phyloP scores from a whole-genome alignment of 2,329 filamentous ascomycete species.

The Penicillium crustosum region DNA sequence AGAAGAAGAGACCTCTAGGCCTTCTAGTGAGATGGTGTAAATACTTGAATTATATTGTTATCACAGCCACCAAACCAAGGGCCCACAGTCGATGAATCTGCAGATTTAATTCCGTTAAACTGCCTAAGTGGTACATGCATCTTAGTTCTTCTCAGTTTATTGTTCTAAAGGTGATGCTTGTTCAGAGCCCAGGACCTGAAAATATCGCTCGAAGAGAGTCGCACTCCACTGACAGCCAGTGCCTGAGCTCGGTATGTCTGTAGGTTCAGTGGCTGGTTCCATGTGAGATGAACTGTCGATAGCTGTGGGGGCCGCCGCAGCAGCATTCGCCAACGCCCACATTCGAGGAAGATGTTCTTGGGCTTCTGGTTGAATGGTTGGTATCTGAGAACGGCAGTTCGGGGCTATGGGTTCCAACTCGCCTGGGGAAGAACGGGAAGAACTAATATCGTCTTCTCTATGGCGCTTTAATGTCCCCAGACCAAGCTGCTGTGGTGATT shows the following conservation, averaged over 20 bases:
- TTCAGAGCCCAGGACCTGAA: slow-evolving; percentile 10
- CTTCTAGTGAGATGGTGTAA: neutral
- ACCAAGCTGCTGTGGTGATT: neutral
- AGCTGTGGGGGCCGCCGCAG: neutral
- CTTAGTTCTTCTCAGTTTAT: no score
- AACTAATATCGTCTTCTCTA: neutral
- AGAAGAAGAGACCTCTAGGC: neutral
- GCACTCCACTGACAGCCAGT: slow-evolving; percentile 23
- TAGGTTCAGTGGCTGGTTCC: neutral
- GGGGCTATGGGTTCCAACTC: neutral
- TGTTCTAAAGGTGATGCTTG: neutral
- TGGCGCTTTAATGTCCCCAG: neutral
- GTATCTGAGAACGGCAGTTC: neutral
- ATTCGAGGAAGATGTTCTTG: neutral
- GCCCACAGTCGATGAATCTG: no score
- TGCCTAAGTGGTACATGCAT: no score
- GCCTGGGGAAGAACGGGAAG: neutral
- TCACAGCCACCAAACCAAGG: no score
- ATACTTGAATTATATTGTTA: neutral
- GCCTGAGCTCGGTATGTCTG: slow-evolving; percentile 15
- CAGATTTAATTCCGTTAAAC: no score
- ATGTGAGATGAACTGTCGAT: neutral
- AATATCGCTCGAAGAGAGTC: slow-evolving; percentile 17
- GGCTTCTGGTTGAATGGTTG: neutral
- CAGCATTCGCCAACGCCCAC: neutral